Evolutionary conservation across 352 stramenopile species (phyloP).

Genomic region (Thraustochytrium sp.): DNA sequence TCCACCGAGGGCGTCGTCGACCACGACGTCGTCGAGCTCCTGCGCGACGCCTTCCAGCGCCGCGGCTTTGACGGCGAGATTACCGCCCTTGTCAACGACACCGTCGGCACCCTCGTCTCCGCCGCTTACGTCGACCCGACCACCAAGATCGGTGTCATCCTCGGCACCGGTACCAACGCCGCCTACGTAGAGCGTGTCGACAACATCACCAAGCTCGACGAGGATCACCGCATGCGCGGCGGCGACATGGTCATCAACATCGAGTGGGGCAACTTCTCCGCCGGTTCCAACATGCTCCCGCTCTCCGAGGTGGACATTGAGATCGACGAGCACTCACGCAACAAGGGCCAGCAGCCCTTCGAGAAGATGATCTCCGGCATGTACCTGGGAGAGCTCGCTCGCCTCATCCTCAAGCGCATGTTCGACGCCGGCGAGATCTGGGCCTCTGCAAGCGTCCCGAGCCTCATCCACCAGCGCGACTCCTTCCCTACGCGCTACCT

Average conservation of each 20-base stretch:
- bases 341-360: slow-evolving; percentile 49
- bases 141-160: slow-evolving; percentile 52
- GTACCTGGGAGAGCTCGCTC: slow-evolving; percentile 52
- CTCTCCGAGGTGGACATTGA: slow-evolving; percentile 47
- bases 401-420: slow-evolving; percentile 48
- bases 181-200: slow-evolving; percentile 52
- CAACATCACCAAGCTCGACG: slow-evolving; percentile 48
- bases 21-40: slow-evolving; percentile 47
- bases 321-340: slow-evolving; percentile 48
- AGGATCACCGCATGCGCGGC: background rate
- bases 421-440: slow-evolving; percentile 46
- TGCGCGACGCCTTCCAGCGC: slow-evolving; percentile 46
- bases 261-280: slow-evolving; percentile 54
- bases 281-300: slow-evolving; percentile 36
- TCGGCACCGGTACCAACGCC: slow-evolving; percentile 55
- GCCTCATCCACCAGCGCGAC: too few species aligned
- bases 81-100: slow-evolving; percentile 53
- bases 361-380: slow-evolving; percentile 57
- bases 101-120: slow-evolving; percentile 54
- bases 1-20: slow-evolving; percentile 46
- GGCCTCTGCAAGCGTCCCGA: background rate
- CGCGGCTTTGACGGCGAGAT: slow-evolving; percentile 46
- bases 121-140: slow-evolving; percentile 45
- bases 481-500: slow-evolving; percentile 39
- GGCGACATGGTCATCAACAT: slow-evolving; percentile 55